These are phyloP conservation scores for Closterium sp. DNA, from an alignment of 139 green algal genomes.

Conservation along the genomic window DNA sequence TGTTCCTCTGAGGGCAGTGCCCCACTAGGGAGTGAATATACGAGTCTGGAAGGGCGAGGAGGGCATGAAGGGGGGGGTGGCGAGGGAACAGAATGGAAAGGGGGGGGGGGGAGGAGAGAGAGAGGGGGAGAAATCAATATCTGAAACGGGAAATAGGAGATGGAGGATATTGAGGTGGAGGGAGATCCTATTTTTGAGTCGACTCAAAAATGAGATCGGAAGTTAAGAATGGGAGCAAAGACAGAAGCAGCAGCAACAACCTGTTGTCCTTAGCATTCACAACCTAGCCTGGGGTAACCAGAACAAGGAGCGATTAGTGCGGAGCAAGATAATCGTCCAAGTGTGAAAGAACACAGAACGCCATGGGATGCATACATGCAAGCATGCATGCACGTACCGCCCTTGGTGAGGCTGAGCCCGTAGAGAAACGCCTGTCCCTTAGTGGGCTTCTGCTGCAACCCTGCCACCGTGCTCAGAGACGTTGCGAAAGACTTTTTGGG, in stretches of 20 bases:
- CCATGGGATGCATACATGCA: too few species aligned
- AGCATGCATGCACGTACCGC: neutral
- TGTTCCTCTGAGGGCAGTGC: constrained; percentile 39
- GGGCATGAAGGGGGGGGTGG: neutral
- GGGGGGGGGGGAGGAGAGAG: neutral
- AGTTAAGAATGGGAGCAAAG: neutral
- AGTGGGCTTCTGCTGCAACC: constrained; percentile 22
- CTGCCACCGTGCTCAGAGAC: constrained; percentile 33
- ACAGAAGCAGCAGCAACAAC: neutral
- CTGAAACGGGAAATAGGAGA: neutral
- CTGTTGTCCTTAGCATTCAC: neutral
- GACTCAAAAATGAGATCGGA: neutral
- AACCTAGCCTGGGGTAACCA: too few species aligned
- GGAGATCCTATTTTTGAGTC: too few species aligned
- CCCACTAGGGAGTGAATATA: constrained; percentile 29
- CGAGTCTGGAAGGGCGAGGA: neutral
- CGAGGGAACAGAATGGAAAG: neutral
- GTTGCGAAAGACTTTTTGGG: too few species aligned
- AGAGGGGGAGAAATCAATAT: neutral
- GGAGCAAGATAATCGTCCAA: too few species aligned
- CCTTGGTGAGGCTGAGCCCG: constrained; percentile 19
- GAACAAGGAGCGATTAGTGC: too few species aligned
- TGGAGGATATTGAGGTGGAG: too few species aligned
- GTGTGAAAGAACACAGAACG: too few species aligned
- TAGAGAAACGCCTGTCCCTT: constrained; percentile 33